Conservation (phyloP, 495 filamentous ascomycete genomes). For the Oidiodendron maius region DNA sequence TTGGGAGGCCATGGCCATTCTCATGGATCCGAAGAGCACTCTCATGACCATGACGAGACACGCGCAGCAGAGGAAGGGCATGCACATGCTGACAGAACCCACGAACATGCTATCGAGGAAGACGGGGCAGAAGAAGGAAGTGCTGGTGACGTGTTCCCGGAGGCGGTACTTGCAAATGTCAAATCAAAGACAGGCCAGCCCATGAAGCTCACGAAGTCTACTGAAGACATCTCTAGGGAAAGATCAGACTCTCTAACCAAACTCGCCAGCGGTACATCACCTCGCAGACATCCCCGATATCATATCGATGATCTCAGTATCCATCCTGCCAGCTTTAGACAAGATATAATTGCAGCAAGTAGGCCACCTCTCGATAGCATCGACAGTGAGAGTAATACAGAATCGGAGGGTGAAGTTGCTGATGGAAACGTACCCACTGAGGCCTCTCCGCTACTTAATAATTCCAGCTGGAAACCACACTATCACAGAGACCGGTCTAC, state of each 20-base stretch:
- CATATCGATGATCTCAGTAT: conserved; percentile 72
- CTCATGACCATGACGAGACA: conserved; percentile 31
- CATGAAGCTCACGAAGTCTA: conserved; percentile 8
- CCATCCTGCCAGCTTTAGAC: conserved; percentile 84
- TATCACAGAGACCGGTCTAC: not conserved
- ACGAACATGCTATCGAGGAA: conserved; percentile 33
- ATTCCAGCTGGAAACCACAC: conserved; percentile 13
- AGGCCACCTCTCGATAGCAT: conserved; percentile 44
- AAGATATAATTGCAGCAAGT: conserved; percentile 81
- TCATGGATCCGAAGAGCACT: conserved; percentile 55
- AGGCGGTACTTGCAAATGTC: conserved; percentile 16
- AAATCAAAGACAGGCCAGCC: conserved; percentile 12
- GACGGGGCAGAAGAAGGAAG: conserved; percentile 31
- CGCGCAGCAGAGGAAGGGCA: conserved; percentile 29
- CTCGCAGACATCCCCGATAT: conserved; percentile 32
- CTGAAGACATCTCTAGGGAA: conserved; percentile 12
- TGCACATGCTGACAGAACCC: conserved; percentile 31
- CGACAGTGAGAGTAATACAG: conserved; percentile 44
- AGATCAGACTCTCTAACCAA: conserved; percentile 18
- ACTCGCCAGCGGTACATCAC: conserved; percentile 2
- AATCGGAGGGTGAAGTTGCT: conserved; percentile 39
- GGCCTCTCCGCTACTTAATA: conserved; percentile 33
- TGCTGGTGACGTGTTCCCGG: conserved; percentile 41
- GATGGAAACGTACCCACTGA: conserved; percentile 32
- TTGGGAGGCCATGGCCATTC: conserved; percentile 91